Evolutionary conservation across 331 rosid genomes (phyloP).

Genomic region (Cucumis variabilis): DNA sequence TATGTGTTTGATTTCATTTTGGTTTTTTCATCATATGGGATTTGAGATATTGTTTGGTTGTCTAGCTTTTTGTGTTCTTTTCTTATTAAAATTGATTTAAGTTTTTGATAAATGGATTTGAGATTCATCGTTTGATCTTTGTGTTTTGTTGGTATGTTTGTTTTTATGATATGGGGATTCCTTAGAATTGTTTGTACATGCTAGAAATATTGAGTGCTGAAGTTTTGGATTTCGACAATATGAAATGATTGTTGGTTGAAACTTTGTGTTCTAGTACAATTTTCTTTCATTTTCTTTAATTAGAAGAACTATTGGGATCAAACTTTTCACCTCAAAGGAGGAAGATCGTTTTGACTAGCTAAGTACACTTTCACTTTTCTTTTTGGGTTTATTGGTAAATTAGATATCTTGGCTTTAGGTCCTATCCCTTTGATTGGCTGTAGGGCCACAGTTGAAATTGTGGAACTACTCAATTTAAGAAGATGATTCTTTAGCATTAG

Average conservation of each 20-base stretch:
- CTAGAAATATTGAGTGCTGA: background rate
- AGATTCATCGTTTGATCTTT: conserved; percentile 14
- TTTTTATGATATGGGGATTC: background rate
- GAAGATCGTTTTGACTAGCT: too few species aligned
- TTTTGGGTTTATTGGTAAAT: too few species aligned
- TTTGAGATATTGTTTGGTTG: background rate
- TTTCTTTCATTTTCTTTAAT: background rate
- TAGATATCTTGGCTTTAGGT: background rate
- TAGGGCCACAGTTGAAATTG: background rate
- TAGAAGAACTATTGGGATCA: too few species aligned
- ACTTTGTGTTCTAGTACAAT: background rate
- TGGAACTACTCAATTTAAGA: conserved; percentile 22
- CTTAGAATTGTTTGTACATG: background rate
- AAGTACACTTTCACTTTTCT: too few species aligned
- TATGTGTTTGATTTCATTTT: conserved; percentile 26
- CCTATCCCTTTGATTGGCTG: background rate
- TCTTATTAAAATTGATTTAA: background rate
- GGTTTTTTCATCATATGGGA: background rate
- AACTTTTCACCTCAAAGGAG: too few species aligned
- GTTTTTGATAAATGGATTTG: conserved; percentile 12
- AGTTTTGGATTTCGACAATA: background rate
- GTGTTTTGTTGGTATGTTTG: conserved; percentile 16
- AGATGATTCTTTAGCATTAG: conserved; percentile 22
- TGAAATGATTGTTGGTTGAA: background rate
- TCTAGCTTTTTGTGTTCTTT: background rate